These are phyloP conservation scores for Xylaria nigripes DNA, from an alignment of 495 filamentous ascomycete genomes.

Conservation along the genomic window DNA sequence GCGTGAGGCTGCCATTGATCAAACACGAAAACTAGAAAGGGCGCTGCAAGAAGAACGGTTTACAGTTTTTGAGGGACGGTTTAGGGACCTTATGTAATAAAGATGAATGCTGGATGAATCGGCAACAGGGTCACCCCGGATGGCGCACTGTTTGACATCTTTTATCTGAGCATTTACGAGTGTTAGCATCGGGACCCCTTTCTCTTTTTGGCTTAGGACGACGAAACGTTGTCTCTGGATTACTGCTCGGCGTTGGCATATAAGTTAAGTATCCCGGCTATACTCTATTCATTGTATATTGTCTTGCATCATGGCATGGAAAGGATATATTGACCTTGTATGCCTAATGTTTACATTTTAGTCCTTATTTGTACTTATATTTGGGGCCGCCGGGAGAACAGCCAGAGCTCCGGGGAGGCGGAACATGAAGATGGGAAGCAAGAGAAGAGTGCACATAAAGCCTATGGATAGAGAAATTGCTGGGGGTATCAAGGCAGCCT, in stretches of 20 bases:
- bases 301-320: slow-evolving; percentile 7
- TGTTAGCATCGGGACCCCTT: slow-evolving; percentile 13
- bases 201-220: slow-evolving; percentile 5
- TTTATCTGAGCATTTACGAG: slow-evolving; percentile 23
- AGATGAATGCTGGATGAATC: background rate
- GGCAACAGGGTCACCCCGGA: background rate
- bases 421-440: background rate
- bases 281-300: slow-evolving; percentile 10
- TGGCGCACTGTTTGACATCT: slow-evolving; percentile 10
- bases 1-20: slow-evolving; percentile 77
- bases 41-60: slow-evolving; percentile 41
- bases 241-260: slow-evolving; percentile 7
- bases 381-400: slow-evolving; percentile 3
- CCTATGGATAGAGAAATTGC: background rate
- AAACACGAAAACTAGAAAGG: slow-evolving; percentile 67
- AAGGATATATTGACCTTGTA: background rate
- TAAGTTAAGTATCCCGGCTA: background rate
- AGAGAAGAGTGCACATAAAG: background rate
- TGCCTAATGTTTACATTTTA: slow-evolving; percentile 12
- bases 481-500: too few species aligned
- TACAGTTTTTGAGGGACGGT: slow-evolving; percentile 38
- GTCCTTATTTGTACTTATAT: slow-evolving; percentile 13
- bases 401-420: background rate
- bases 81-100: slow-evolving; percentile 26
- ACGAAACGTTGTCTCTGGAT: slow-evolving; percentile 4